Evolutionary conservation across 2,329 filamentous ascomycete genomes (phyloP).

Genomic region (Apiospora saccharicola): DNA sequence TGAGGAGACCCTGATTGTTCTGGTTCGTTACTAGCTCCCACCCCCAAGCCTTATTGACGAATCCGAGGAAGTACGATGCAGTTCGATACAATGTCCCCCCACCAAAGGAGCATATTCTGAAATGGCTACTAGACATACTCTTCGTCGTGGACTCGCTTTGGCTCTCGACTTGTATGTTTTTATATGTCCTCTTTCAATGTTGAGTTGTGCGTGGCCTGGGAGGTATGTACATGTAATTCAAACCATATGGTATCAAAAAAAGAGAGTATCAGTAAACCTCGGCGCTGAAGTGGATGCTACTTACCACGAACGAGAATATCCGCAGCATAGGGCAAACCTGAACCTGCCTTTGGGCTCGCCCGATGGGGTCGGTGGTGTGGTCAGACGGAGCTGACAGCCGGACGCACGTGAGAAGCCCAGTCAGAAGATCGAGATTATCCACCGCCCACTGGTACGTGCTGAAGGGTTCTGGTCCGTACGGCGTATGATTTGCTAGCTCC

Average conservation of each 20-base stretch:
- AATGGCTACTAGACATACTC: not conserved
- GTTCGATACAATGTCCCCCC: not conserved
- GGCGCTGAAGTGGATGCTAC: not conserved
- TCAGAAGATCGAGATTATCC: slow-evolving; percentile 19
- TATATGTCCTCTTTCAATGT: not conserved
- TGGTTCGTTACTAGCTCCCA: not conserved
- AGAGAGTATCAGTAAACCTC: not conserved
- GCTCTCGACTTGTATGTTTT: not conserved
- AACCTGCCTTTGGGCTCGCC: not conserved
- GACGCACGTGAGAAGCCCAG: slow-evolving; percentile 14
- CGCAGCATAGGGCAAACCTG: slow-evolving; percentile 3
- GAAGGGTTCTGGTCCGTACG: slow-evolving; percentile 7
- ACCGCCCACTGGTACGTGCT: not conserved
- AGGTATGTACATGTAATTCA: not conserved
- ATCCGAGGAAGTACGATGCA: not conserved
- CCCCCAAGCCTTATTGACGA: not conserved
- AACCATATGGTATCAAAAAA: not conserved
- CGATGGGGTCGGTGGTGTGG: not conserved
- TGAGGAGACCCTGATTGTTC: not conserved
- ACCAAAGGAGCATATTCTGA: not conserved
- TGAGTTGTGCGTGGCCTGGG: not conserved
- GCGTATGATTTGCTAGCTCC: not conserved
- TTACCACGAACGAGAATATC: not conserved
- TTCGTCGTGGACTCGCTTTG: not conserved
- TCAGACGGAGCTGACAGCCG: slow-evolving; percentile 16